Evolutionary conservation across 345 rosid species (phyloP).

Genomic region (Odontarrhena argentea): DNA sequence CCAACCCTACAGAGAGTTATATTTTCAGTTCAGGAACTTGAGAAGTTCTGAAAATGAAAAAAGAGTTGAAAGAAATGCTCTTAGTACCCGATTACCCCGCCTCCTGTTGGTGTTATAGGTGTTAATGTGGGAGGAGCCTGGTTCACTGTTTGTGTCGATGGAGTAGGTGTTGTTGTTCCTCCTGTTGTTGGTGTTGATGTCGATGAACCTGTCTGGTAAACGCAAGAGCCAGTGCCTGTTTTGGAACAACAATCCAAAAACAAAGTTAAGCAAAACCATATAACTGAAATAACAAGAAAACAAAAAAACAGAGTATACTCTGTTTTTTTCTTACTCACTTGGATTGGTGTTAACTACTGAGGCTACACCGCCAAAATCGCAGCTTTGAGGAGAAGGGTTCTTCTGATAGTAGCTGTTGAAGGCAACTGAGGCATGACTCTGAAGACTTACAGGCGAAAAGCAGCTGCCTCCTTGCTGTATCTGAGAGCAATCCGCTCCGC

Average conservation of each 20-base stretch:
- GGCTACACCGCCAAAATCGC: conserved; percentile 89
- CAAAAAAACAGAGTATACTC: conserved; percentile 3
- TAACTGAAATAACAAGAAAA: background rate
- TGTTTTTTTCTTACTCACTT: conserved; percentile 55
- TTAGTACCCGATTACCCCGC: conserved; percentile 52
- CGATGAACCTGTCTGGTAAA: conserved; percentile 60
- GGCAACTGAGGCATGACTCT: conserved; percentile 87
- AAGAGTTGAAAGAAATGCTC: conserved; percentile 13
- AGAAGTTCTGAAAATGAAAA: background rate
- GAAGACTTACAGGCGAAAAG: conserved; percentile 66
- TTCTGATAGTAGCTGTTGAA: conserved; percentile 94
- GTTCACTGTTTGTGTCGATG: conserved; percentile 40
- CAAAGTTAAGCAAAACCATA: background rate
- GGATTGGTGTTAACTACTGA: conserved; percentile 63
- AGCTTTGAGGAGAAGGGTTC: conserved; percentile 76
- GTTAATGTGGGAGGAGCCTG: conserved; percentile 48
- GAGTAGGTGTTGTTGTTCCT: conserved; percentile 46
- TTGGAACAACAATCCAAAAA: conserved; percentile 26
- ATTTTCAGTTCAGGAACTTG: conserved; percentile 14
- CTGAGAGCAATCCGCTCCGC: conserved; percentile 85
- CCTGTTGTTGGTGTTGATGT: conserved; percentile 52
- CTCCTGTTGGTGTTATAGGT: conserved; percentile 48
- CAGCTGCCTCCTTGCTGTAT: conserved; percentile 87
- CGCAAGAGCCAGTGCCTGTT: conserved; percentile 81
- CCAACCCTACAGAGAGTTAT: conserved; percentile 31